Base-by-base conservation (phyloP, 1,284 basidiomycete species). In the Pholiota adiposa region DNA sequence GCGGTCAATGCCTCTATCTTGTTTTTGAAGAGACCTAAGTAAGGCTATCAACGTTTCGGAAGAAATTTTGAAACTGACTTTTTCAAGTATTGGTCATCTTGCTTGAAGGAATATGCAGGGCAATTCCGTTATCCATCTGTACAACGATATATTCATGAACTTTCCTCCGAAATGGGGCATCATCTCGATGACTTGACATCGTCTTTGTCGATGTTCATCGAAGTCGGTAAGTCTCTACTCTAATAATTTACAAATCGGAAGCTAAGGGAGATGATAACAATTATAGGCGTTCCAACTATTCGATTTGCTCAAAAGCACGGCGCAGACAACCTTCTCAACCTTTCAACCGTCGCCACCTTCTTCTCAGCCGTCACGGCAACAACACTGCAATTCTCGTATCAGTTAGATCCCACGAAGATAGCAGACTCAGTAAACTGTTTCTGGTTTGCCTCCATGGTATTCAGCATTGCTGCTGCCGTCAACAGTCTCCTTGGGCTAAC, bases 361-460 rank as follows among this genome's bases (percentile, higher is more conserved):
- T 90, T 92, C 73, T 88, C 86, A 27, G 88, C 87, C 19, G 89
- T 91, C 60, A 90, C 88, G 1, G 89, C 87, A 23, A 87, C 86
- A 4, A 88, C 86, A 0, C 72, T 90, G 63, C 88, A 90, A 66
- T 89, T 86, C 66, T 88, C 88, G 1, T 88, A 79, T 65, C 73
- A 77, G 12, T 65, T 83, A 7, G 56, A 62, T 0, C 61, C 64
- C 2, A 66, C 62, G 0, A 48, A 59, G 0, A 49, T 72, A 9
- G 71, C 79, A 1, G 77, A 83, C 61, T 78, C 81, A 4, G 89
- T 90, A 48, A 91, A 90, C 68, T 79, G 76, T 23, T 86, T 91
- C 65, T 91, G 89, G 89, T 90, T 91, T 64, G 80, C 83, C 1
- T 89, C 87, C 2, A 72, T 92, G 57, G 88, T 92, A 2, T 90